Conservation (phyloP, 1,284 basidiomycete species). For the Flammula alnicola region DNA sequence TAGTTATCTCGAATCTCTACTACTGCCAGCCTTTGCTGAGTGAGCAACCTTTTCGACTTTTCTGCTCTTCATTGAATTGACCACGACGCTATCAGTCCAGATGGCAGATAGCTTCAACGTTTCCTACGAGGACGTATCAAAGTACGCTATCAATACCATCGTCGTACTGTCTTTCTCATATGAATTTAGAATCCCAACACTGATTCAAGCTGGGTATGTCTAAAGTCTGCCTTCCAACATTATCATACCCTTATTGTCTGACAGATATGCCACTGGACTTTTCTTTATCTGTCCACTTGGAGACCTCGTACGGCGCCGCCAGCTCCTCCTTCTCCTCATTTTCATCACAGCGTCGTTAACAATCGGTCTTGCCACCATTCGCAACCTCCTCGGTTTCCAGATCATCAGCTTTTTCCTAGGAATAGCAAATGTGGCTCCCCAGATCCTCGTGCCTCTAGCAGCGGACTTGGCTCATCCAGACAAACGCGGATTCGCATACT, state of each 20-base stretch:
- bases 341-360: conserved; percentile 47
- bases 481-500: conserved; percentile 55
- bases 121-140: conserved; percentile 55
- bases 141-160: conserved; percentile 33
- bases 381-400: conserved; percentile 50
- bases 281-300: conserved; percentile 63
- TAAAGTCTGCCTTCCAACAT: not conserved
- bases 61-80: too few relatives aligned
- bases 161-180: not conserved
- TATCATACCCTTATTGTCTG: not conserved
- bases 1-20: conserved; percentile 65
- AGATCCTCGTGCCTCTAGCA: conserved; percentile 62
- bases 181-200: conserved; percentile 42
- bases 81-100: too few relatives aligned
- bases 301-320: conserved; percentile 62
- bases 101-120: conserved; percentile 55
- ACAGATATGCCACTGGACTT: conserved; percentile 57
- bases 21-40: conserved; percentile 73
- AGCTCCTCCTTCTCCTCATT: conserved; percentile 52
- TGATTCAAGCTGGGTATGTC: conserved; percentile 47
- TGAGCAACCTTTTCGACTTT: too few relatives aligned
- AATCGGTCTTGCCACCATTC: conserved; percentile 55
- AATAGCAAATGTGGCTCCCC: conserved; percentile 52
- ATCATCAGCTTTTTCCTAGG: conserved; percentile 57
- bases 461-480: conserved; percentile 63